A percentile compares a stretch with the other conserved stretches of the same genome.
phyloP scores from a whole-genome alignment of 345 rosid species.

The Geranium rotundifolium region DNA sequence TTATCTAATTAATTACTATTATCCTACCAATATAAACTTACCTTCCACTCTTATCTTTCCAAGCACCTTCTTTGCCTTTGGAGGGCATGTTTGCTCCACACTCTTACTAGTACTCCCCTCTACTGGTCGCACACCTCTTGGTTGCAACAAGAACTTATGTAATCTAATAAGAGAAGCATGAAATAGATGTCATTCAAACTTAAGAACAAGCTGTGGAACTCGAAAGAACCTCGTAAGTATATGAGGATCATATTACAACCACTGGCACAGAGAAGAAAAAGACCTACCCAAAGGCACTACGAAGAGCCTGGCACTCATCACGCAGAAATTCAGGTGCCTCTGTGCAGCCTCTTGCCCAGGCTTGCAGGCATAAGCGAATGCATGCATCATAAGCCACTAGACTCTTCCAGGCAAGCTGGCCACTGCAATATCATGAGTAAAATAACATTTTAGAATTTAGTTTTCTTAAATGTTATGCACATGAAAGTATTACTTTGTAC shows the following conservation, averaged over 20 bases:
- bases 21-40: constrained; percentile 14
- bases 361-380: constrained; percentile 63
- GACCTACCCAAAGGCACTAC: constrained; percentile 86
- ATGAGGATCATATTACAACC: neutral
- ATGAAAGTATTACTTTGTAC: neutral
- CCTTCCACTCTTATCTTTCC: constrained; percentile 91
- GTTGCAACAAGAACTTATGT: constrained; percentile 80
- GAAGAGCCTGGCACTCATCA: constrained; percentile 78
- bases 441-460: constrained; percentile 4
- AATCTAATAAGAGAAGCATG: constrained; percentile 26
- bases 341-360: constrained; percentile 79
- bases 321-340: constrained; percentile 93
- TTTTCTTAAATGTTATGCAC: neutral
- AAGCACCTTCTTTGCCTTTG: constrained; percentile 48
- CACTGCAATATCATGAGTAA: constrained; percentile 32
- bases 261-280: constrained; percentile 6
- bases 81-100: constrained; percentile 31
- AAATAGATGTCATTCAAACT: constrained; percentile 7
- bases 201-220: constrained; percentile 3
- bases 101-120: constrained; percentile 31
- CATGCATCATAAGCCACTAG: constrained; percentile 93
- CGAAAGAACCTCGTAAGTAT: neutral
- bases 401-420: constrained; percentile 89
- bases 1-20: neutral
- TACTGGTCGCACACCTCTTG: constrained; percentile 44